Evolutionary conservation across 106 monocot genomes (phyloP), one percentile per base, ranked within the genome.

Genomic region (Phalaenopsis aphrodite): DNA sequence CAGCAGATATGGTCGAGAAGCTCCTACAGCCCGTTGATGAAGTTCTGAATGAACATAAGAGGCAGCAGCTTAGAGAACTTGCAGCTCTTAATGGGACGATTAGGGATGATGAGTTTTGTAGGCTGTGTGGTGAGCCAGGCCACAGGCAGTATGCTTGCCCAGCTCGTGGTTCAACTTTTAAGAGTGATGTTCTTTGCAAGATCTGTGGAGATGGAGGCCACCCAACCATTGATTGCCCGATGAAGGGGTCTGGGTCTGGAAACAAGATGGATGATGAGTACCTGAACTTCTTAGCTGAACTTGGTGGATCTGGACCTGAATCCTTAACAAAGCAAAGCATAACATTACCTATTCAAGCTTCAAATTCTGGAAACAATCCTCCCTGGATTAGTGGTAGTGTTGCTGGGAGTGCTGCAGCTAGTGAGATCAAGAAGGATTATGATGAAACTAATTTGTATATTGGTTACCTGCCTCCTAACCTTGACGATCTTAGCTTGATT

Each of bases 191-290:
- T 14, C 81, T 83, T 55, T 98, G 98, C 83, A 98, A 89, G 79
- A 91, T 92, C 57, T 98, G 98, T 52, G 94, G 98, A 17, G 98
- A 98, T 87, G 98, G 94, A 21, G 94, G 94, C 4, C 94, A 98
- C 78, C 98, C 98, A 1, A 92, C 98, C 0, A 94, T 94, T 19
- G 98, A 94, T 75, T 98, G 98, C 47, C 94, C 98, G 2, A 85
- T 94, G 89, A 94, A 94, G 78, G 94, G 90, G n/a, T 78, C 85
- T 7, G 92, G 87, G 4, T 58, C 64, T 6, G 94, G 89, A 55
- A 98, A 92, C 79, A 95, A 95, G 79, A 94, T 98, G 89, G 98
- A 98, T 58, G 94, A 94, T 77, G 94, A 98, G 78, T 94, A 98
- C 77, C 92, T 92, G 79, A 94, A 94, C 76, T 94, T 98, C 83